These are phyloP conservation scores for Phytophthora hybrid DNA, from an alignment of 352 stramenopile species.

Conservation along the genomic window DNA sequence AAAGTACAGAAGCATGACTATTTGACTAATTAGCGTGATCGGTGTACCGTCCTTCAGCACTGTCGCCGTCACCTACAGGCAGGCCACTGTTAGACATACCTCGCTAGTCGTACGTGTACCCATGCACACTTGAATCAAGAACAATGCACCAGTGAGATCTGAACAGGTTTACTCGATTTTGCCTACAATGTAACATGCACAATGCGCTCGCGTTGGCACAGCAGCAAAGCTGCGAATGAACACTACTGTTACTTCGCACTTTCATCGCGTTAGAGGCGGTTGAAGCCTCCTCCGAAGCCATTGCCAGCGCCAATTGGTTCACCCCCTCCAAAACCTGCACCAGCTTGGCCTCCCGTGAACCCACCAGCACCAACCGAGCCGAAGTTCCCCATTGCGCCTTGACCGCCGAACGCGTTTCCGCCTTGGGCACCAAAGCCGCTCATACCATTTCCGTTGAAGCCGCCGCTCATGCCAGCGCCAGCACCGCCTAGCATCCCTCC, in stretches of 20 bases:
- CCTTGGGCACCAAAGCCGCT: slow-evolving; percentile 17
- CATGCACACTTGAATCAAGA: no score
- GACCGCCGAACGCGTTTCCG: slow-evolving; percentile 15
- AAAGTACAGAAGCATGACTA: no score
- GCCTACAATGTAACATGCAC: no score
- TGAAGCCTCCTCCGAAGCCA: background rate
- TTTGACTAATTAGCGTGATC: no score
- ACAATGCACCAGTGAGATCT: no score
- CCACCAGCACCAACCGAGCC: background rate
- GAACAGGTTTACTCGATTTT: no score
- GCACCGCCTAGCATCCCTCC: slow-evolving; percentile 12
- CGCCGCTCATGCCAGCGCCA: background rate
- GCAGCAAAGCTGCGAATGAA: background rate
- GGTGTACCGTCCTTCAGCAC: no score
- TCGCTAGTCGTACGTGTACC: no score
- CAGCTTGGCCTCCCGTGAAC: slow-evolving; percentile 5
- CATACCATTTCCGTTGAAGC: slow-evolving; percentile 6
- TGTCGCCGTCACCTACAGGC: no score
- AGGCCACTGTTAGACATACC: no score
- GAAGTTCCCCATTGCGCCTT: slow-evolving; percentile 10
- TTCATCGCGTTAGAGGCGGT: background rate
- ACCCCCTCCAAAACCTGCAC: background rate
- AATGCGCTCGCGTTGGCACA: no score
- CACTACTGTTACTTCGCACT: background rate
- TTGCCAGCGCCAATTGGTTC: background rate